Evolutionary conservation across 805 yeast species (phyloP).

Genomic region (Wickerhamomyces ciferrii): DNA sequence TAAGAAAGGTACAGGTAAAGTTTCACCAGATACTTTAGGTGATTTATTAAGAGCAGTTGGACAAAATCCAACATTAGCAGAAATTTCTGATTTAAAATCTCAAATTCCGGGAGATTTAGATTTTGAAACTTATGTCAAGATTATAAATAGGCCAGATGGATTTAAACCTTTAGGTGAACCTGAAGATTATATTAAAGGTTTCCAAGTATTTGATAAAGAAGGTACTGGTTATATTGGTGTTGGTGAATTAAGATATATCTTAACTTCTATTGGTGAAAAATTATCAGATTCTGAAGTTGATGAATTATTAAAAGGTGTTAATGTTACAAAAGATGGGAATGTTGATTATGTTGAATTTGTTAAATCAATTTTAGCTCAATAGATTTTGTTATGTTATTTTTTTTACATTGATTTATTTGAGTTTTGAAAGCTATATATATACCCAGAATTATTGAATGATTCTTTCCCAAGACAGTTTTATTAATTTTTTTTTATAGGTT

Average conservation of each 20-base stretch:
- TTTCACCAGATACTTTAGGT: conserved; percentile 79
- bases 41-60: conserved; percentile 96
- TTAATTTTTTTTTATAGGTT: no score
- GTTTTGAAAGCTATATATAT: background rate
- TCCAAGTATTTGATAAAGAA: conserved; percentile 97
- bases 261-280: conserved; percentile 95
- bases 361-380: conserved; percentile 88
- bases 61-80: conserved; percentile 94
- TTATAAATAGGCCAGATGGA: conserved; percentile 83
- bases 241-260: conserved; percentile 91
- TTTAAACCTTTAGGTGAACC: conserved; percentile 86
- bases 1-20: conserved; percentile 91
- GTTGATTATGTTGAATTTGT: conserved; percentile 95
- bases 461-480: no score
- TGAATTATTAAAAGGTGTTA: conserved; percentile 92
- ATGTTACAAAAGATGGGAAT: conserved; percentile 88
- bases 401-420: no score
- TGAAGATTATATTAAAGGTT: conserved; percentile 85
- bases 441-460: no score
- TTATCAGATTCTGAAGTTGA: conserved; percentile 88
- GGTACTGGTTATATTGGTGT: conserved; percentile 94
- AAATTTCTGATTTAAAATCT: conserved; percentile 57
- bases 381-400: no score
- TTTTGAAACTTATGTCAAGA: conserved; percentile 69
- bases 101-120: conserved; percentile 41